Evolutionary conservation across 2,329 filamentous ascomycete genomes (phyloP).

Genomic region (Chaetothyriales sp.): DNA sequence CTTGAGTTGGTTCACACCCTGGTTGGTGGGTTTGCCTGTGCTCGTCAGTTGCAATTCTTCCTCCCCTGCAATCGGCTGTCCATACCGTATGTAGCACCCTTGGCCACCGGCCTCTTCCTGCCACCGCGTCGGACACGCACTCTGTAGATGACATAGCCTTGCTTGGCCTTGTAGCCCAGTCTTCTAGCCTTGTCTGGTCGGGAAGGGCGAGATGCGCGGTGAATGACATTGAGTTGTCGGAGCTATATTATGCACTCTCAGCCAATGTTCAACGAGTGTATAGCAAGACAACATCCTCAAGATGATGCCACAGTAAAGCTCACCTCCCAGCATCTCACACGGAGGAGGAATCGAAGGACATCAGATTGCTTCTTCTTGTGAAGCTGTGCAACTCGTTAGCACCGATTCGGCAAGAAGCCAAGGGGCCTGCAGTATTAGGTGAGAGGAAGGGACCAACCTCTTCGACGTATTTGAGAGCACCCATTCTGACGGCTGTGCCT

Average conservation of each 20-base stretch:
- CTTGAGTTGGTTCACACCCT: slow-evolving; percentile 99
- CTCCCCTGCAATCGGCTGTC: slow-evolving; percentile 7
- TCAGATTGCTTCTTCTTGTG: slow-evolving; percentile 99
- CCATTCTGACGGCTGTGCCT: slow-evolving; percentile 44
- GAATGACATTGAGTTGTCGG: slow-evolving; percentile 98
- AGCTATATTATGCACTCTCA: slow-evolving; percentile 99
- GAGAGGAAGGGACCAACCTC: slow-evolving; percentile 33
- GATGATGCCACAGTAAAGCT: slow-evolving; percentile 26
- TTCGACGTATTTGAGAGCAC: slow-evolving; percentile 99
- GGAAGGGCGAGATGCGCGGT: slow-evolving; percentile 94
- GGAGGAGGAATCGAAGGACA: slow-evolving; percentile 98
- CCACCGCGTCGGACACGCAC: slow-evolving; percentile 96
- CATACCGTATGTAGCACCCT: slow-evolving; percentile 98
- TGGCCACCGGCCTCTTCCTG: slow-evolving; percentile 88
- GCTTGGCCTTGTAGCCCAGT: slow-evolving; percentile 99
- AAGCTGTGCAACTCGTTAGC: slow-evolving; percentile 38
- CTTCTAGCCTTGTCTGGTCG: slow-evolving; percentile 99
- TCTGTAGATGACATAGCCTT: slow-evolving; percentile 99
- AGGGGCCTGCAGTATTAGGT: not conserved
- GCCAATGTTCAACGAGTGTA: slow-evolving; percentile 99
- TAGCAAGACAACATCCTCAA: slow-evolving; percentile 49
- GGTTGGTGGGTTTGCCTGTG: slow-evolving; percentile 98
- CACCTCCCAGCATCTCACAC: slow-evolving; percentile 99
- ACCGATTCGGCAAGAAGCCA: not conserved
- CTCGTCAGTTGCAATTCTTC: not conserved